Evolutionary conservation across 495 filamentous ascomycete species (phyloP), one percentile per base, ranked within the genome.

Genomic region (Penicillium crystallinum): DNA sequence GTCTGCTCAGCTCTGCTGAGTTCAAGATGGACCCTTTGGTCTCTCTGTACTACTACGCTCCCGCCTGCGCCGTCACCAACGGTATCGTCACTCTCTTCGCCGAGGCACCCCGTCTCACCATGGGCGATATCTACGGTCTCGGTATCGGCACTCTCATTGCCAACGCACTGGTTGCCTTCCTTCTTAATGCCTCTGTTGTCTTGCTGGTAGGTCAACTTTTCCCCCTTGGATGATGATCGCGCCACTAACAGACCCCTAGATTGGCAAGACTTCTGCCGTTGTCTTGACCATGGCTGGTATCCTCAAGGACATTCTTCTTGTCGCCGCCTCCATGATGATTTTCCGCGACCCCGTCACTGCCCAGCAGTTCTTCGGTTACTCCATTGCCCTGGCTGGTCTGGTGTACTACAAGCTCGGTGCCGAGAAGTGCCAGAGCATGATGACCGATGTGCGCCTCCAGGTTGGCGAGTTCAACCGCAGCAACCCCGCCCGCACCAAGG

Each of bases 1-100:
- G 82, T 39, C 78, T 95, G 18, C 80, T 95, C 47, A 90, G 83
- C 77, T 88, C 85, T 4, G 77, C 86, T 42, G 90, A 93, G 73
- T 93, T 85, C 83, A 95, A 93, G 82, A 95, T 95, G 90, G 90
- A 95, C 66, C 90, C 90, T 19, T 76, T 95, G 14, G 90, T 95
- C 34, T 93, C 90, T 14, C 81, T 95, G 8, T 95, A 95, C 79
- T 95, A 95, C 79, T 95, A 90, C 63, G 90, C 90, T 8, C 90
- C 90, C 8, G 86, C 89, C 53, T 95, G 90, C 73, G 88, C 89
- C 41, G 68, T 81, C 58, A 90, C 91, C 82, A 95, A 95, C 73
- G 79, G 80, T 53, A 44, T 82, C 19, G 83, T 90, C 45, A 86
- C 83, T 35, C 75, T 95, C 36, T 71, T 89, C 60, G 82, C 84